Percentiles rank a stretch among this genome's conserved stretches.
These are phyloP conservation scores for Zarea fungicola DNA, from an alignment of 2,329 filamentous ascomycete genomes.

Conservation along the genomic window DNA sequence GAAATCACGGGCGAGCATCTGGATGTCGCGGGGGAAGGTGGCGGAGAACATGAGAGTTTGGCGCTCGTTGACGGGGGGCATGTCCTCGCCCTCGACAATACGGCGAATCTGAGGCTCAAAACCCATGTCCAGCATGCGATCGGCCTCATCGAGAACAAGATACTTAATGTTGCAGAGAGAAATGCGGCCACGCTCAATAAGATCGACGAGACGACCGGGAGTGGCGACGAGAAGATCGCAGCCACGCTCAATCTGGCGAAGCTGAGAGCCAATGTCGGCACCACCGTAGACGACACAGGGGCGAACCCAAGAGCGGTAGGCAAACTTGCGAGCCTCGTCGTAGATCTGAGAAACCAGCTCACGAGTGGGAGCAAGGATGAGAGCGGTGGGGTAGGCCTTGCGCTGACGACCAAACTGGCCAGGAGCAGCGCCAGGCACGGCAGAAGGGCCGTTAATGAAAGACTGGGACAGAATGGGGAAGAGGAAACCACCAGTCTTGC, in stretches of 20 bases:
- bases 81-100: constrained; percentile 97
- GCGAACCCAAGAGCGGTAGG: constrained; percentile 97
- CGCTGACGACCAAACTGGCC: constrained; percentile 85
- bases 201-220: constrained; percentile 91
- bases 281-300: constrained; percentile 98
- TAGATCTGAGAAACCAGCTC: constrained; percentile 98
- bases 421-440: constrained; percentile 56
- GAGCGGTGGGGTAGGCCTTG: constrained; percentile 93
- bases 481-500: constrained; percentile 99
- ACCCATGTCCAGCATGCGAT: constrained; percentile 99
- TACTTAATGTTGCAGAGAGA: constrained; percentile 99
- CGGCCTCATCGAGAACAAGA: constrained; percentile 95
- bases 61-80: constrained; percentile 76
- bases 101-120: constrained; percentile 99
- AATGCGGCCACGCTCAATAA: constrained; percentile 97
- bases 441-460: constrained; percentile 80
- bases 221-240: constrained; percentile 97
- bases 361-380: constrained; percentile 94
- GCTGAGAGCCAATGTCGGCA: constrained; percentile 96
- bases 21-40: constrained; percentile 97
- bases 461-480: constrained; percentile 99
- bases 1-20: constrained; percentile 98
- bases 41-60: constrained; percentile 99
- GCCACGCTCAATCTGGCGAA: constrained; percentile 94
- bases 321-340: constrained; percentile 95